phyloP scores from a whole-genome alignment of 2,329 filamentous ascomycete genomes.

The Scytalidium sp. region DNA sequence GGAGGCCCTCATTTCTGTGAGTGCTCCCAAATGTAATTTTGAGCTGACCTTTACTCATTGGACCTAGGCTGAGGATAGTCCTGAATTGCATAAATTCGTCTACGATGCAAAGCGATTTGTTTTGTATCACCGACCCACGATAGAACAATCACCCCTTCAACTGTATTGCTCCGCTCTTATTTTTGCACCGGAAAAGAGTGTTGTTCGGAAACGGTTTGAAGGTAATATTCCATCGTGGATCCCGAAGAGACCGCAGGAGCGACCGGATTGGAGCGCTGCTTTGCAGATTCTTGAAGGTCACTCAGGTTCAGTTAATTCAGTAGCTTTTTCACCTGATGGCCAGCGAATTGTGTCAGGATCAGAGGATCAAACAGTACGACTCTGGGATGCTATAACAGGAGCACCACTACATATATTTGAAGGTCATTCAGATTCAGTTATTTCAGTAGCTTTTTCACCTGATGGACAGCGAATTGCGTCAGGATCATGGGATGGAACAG shows the following conservation, averaged over 20 bases:
- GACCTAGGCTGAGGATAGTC: not conserved
- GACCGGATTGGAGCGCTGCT: conserved; percentile 11
- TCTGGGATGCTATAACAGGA: conserved; percentile 4
- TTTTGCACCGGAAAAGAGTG: conserved; percentile 20
- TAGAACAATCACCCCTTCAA: conserved; percentile 17
- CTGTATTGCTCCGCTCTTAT: conserved; percentile 20
- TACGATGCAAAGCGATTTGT: conserved; percentile 17
- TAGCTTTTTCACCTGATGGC: conserved; percentile 3
- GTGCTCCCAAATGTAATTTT: not conserved
- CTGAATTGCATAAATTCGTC: conserved; percentile 7
- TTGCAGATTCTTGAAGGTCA: conserved; percentile 2
- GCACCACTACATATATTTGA: conserved; percentile 9
- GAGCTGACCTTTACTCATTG: not conserved
- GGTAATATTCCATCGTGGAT: conserved; percentile 14
- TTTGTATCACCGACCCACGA: conserved; percentile 7
- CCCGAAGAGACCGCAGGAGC: conserved; percentile 6
- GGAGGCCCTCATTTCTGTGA: not conserved
- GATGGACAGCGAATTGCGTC: conserved; percentile 5
- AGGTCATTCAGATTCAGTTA: conserved; percentile 7
- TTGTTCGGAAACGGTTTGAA: conserved; percentile 15
- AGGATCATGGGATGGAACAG: conserved; percentile 3
- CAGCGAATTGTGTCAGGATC: conserved; percentile 2
- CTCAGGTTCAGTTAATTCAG: not conserved
- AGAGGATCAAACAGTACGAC: conserved; percentile 1
- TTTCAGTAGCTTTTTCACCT: conserved; percentile 5